A percentile compares a stretch with the other conserved stretches of the same genome.
Evolutionary conservation across 352 stramenopile species (phyloP).

Genomic region (Pythium rhizo-oryzae): DNA sequence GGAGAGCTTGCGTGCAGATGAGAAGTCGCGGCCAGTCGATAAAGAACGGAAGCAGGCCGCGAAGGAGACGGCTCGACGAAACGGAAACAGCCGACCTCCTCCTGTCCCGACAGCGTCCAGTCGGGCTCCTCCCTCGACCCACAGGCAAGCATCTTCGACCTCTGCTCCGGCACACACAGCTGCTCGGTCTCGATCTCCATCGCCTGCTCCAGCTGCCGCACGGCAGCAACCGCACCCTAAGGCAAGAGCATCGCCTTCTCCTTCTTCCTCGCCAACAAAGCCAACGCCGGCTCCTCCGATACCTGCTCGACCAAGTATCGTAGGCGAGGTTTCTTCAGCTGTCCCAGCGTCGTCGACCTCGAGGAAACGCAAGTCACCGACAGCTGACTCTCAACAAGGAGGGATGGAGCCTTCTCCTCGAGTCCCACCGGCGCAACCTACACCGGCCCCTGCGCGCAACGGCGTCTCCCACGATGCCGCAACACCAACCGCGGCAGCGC

Average conservation of each 20-base stretch:
- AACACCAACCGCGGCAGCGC: neutral
- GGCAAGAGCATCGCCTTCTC: neutral
- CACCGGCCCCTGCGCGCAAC: neutral
- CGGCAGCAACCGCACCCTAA: neutral
- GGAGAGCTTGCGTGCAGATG: conserved; percentile 5
- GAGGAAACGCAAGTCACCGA: conserved; percentile 8
- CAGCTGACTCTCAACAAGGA: neutral
- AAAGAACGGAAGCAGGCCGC: conserved; percentile 4
- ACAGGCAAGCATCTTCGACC: neutral
- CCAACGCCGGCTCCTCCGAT: neutral
- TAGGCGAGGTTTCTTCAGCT: neutral
- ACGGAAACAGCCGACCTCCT: neutral
- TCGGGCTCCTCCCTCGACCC: too few species aligned
- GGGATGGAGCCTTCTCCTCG: neutral
- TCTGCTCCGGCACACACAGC: too few species aligned
- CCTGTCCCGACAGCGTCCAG: neutral
- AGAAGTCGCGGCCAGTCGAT: neutral
- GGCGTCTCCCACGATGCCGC: neutral
- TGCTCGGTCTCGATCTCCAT: neutral
- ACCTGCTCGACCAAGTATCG: neutral
- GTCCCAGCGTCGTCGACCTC: neutral
- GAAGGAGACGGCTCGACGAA: neutral
- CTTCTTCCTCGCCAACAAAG: neutral
- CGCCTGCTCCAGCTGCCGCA: neutral
- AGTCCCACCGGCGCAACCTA: too few species aligned